Percentiles rank a stretch among this genome's conserved stretches.
phyloP scores from a whole-genome alignment of 1,284 basidiomycete species.

The Rhodotorula glutinis region DNA sequence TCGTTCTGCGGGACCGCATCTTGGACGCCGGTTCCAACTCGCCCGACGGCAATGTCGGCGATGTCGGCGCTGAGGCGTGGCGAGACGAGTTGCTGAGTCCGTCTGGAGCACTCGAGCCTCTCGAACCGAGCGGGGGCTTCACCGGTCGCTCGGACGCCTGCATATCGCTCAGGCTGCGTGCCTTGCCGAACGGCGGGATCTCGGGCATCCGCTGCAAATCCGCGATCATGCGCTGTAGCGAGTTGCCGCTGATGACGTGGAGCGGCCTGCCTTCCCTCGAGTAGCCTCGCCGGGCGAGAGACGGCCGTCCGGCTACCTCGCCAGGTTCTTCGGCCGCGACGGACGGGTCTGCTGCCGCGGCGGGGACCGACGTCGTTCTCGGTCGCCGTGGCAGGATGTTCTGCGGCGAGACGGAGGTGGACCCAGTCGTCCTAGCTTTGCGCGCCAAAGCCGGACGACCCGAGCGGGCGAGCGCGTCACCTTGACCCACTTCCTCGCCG shows the following conservation, averaged over 20 bases:
- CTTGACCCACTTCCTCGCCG: background rate
- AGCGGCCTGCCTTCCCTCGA: conserved; percentile 24
- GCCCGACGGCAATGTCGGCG: conserved; percentile 1
- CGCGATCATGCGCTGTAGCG: conserved; percentile 37
- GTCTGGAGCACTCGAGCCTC: conserved; percentile 24
- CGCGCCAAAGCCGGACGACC: background rate
- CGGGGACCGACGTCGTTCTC: conserved; percentile 19
- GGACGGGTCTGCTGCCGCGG: background rate
- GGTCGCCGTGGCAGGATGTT: background rate
- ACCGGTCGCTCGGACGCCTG: background rate
- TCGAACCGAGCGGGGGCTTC: conserved; percentile 16
- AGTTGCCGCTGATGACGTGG: conserved; percentile 32
- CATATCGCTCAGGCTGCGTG: conserved; percentile 24
- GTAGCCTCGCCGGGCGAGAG: background rate
- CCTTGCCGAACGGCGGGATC: conserved; percentile 15
- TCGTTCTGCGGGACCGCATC: conserved; percentile 1
- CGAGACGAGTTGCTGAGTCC: conserved; percentile 2
- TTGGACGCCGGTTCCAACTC: background rate
- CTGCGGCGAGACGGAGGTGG: conserved; percentile 1
- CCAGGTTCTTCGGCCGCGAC: background rate
- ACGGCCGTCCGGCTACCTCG: background rate
- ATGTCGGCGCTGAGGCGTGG: conserved; percentile 1
- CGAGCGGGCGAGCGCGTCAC: background rate
- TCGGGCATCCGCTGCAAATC: conserved; percentile 28
- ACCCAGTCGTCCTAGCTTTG: background rate